phyloP scores from a whole-genome alignment of 2,329 filamentous ascomycete species.

The Penicillium sp. region DNA sequence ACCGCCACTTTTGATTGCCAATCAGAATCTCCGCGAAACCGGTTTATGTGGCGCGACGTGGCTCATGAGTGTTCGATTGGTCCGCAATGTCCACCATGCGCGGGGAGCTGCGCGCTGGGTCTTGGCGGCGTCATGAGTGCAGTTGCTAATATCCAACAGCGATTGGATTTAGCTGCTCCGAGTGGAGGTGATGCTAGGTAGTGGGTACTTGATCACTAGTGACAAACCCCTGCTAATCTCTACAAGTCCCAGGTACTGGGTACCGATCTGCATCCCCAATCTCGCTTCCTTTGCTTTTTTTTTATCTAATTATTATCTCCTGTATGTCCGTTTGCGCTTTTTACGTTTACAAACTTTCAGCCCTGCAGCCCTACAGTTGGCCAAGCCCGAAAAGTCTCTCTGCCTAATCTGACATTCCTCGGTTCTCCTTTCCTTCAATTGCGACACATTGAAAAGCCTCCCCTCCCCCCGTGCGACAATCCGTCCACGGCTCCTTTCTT shows the following conservation, averaged over 20 bases:
- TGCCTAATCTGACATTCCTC: neutral
- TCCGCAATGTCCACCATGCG: neutral
- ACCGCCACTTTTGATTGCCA: constrained; percentile 12
- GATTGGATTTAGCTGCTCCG: neutral
- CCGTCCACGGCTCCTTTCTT: neutral
- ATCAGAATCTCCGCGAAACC: constrained; percentile 1
- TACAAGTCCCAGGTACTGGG: constrained; percentile 1
- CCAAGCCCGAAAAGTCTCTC: constrained; percentile 2
- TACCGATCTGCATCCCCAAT: constrained; percentile 15
- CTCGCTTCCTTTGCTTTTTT: constrained; percentile 14
- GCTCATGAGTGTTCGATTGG: constrained; percentile 10
- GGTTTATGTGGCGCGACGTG: constrained; percentile 20
- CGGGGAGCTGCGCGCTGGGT: neutral
- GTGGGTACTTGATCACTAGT: constrained; percentile 2
- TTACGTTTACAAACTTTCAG: constrained; percentile 9
- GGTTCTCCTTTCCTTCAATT: neutral
- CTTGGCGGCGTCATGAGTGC: constrained; percentile 24
- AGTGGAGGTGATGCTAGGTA: neutral
- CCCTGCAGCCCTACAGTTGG: constrained; percentile 25
- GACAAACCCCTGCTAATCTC: neutral
- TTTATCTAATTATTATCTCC: neutral
- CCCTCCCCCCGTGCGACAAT: neutral
- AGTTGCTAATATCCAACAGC: neutral
- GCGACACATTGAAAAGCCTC: neutral
- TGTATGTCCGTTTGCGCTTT: constrained; percentile 15